A percentile compares a stretch with the other conserved stretches of the same genome.
These are phyloP conservation scores for Neofusicoccum umdonicola DNA, from an alignment of 2,329 filamentous ascomycete genomes.

Conservation along the genomic window DNA sequence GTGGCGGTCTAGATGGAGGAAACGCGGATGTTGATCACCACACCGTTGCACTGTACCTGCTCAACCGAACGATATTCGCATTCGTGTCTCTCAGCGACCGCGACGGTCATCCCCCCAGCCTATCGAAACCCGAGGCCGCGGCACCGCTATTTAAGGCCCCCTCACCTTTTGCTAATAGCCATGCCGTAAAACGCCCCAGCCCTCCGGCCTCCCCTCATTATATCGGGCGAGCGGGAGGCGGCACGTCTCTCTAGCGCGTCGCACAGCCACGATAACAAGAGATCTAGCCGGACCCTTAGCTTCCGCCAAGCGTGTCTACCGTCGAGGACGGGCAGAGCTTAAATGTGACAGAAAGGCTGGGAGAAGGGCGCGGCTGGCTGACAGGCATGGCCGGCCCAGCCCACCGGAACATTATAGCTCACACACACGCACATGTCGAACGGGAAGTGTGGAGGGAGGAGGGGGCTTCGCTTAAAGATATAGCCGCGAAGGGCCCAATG, in stretches of 20 bases:
- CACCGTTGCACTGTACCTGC: too few species aligned
- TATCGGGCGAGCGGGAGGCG: neutral
- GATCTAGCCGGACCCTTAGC: neutral
- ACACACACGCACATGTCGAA: neutral
- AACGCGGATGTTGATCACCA: too few species aligned
- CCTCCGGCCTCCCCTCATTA: neutral
- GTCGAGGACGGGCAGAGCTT: neutral
- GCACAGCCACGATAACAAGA: neutral
- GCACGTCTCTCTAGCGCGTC: neutral
- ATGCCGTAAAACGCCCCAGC: neutral
- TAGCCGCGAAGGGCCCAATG: neutral
- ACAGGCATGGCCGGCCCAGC: neutral
- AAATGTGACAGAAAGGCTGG: neutral
- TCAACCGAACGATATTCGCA: too few species aligned
- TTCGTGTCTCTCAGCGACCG: too few species aligned
- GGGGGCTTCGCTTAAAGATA: neutral
- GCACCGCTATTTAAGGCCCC: neutral
- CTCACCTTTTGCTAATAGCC: neutral
- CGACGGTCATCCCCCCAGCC: neutral
- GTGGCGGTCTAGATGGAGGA: too few species aligned
- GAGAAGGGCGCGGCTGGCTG: neutral
- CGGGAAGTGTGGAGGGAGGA: neutral
- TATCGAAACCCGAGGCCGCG: neutral
- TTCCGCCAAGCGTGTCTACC: neutral
- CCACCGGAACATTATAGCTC: neutral